Conservation (phyloP, 2,329 filamentous ascomycete species). For the Xylariaceae sp. region DNA sequence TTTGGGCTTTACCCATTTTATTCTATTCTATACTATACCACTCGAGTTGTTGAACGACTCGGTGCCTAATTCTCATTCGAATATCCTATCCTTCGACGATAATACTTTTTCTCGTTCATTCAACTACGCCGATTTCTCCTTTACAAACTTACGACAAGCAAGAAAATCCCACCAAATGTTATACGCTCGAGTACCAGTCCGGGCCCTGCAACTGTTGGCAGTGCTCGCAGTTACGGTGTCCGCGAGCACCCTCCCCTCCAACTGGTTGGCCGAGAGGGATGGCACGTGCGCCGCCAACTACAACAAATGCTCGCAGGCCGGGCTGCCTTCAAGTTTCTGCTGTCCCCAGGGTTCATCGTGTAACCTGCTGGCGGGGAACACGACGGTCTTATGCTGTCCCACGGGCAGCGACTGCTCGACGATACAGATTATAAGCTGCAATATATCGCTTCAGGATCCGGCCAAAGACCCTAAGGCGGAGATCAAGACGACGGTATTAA, state of each 20-base stretch:
- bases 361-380: conserved; percentile 55
- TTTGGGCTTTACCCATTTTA: conserved; percentile 13
- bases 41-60: conserved; percentile 14
- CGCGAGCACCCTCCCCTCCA: conserved; percentile 36
- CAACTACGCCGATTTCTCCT: neutral
- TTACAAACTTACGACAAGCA: neutral
- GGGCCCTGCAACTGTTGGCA: conserved; percentile 36
- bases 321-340: conserved; percentile 62
- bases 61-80: conserved; percentile 11
- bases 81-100: neutral
- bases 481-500: conserved; percentile 62
- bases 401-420: conserved; percentile 49
- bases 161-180: conserved; percentile 24
- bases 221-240: conserved; percentile 30
- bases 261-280: conserved; percentile 39
- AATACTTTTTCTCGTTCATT: neutral
- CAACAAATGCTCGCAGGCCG: conserved; percentile 46
- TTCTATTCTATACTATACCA: conserved; percentile 1
- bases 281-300: conserved; percentile 50
- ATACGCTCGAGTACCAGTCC: conserved; percentile 30
- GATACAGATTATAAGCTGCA: conserved; percentile 61
- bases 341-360: conserved; percentile 54
- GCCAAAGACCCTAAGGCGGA: conserved; percentile 50
- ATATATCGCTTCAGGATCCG: conserved; percentile 56
- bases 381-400: conserved; percentile 69